These are phyloP conservation scores for Pythium scleroteichum DNA, from an alignment of 352 stramenopile species.

Conservation along the genomic window DNA sequence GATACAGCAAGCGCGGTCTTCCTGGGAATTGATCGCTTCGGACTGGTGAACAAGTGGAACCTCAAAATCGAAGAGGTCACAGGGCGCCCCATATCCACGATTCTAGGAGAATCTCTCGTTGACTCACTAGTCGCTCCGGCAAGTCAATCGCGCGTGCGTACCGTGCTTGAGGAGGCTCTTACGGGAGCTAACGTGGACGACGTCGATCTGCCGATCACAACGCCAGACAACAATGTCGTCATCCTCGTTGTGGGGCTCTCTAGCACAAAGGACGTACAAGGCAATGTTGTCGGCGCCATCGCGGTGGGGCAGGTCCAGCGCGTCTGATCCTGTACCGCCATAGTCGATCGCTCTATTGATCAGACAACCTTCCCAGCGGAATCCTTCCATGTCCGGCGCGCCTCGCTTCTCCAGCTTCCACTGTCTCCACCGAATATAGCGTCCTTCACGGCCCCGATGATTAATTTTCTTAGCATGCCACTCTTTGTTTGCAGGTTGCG, in stretches of 20 bases:
- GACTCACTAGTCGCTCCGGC: slow-evolving; percentile 75
- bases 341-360: too few relatives aligned
- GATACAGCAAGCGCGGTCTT: slow-evolving; percentile 90
- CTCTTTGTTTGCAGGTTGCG: too few relatives aligned
- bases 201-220: too few relatives aligned
- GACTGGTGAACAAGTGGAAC: slow-evolving; percentile 89
- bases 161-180: slow-evolving; percentile 73
- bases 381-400: too few relatives aligned
- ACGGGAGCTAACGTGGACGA: slow-evolving; percentile 51
- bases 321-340: too few relatives aligned
- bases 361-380: too few relatives aligned
- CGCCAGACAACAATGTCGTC: too few relatives aligned
- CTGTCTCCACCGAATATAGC: too few relatives aligned
- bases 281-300: slow-evolving; percentile 90
- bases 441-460: too few relatives aligned
- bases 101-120: slow-evolving; percentile 70
- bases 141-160: slow-evolving; percentile 57
- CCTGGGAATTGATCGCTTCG: slow-evolving; percentile 52
- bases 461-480: too few relatives aligned
- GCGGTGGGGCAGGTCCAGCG: slow-evolving; percentile 66
- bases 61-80: slow-evolving; percentile 87
- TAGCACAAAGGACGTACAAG: slow-evolving; percentile 58
- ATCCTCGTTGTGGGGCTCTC: too few relatives aligned
- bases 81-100: slow-evolving; percentile 63
- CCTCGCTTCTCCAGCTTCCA: too few relatives aligned